Percentiles rank a stretch among this genome's conserved stretches.
These are phyloP conservation scores for Globisporangium heterothallicum DNA, from an alignment of 352 stramenopile genomes.

Conservation along the genomic window DNA sequence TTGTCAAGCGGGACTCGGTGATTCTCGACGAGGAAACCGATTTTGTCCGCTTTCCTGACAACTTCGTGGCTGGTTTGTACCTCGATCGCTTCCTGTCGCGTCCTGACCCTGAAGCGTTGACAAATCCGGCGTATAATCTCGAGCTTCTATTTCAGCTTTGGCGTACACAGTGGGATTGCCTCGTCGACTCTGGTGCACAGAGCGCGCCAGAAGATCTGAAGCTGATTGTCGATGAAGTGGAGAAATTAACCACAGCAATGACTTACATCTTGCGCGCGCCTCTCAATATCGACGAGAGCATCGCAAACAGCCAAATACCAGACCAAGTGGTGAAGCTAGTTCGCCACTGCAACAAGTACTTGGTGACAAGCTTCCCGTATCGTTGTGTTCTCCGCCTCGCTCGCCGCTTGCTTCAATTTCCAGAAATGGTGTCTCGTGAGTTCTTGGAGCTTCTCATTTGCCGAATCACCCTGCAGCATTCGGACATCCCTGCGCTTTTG, in stretches of 20 bases:
- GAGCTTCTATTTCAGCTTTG: constrained; percentile 71
- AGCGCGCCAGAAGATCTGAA: constrained; percentile 53
- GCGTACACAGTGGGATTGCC: constrained; percentile 44
- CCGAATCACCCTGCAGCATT: constrained; percentile 60
- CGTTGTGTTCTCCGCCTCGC: constrained; percentile 58
- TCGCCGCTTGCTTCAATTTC: constrained; percentile 58
- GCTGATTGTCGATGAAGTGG: constrained; percentile 40
- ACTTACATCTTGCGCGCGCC: constrained; percentile 60
- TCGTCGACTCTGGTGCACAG: constrained; percentile 61
- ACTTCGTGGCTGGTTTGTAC: constrained; percentile 72
- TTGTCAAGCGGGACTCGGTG: constrained; percentile 77
- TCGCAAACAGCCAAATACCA: constrained; percentile 59
- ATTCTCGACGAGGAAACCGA: constrained; percentile 62
- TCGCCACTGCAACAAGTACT: constrained; percentile 66
- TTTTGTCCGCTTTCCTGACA: constrained; percentile 49
- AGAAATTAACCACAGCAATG: constrained; percentile 70
- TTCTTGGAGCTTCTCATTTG: constrained; percentile 74
- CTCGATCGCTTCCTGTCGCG: constrained; percentile 66
- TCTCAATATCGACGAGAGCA: constrained; percentile 63
- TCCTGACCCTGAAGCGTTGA: constrained; percentile 66
- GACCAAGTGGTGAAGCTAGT: constrained; percentile 71
- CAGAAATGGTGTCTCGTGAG: constrained; percentile 55
- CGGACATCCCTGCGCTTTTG: constrained; percentile 58
- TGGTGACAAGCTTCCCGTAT: constrained; percentile 71
- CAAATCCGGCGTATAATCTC: constrained; percentile 73